Conservation (phyloP, 805 yeast species). For the Millerago galiae region DNA sequence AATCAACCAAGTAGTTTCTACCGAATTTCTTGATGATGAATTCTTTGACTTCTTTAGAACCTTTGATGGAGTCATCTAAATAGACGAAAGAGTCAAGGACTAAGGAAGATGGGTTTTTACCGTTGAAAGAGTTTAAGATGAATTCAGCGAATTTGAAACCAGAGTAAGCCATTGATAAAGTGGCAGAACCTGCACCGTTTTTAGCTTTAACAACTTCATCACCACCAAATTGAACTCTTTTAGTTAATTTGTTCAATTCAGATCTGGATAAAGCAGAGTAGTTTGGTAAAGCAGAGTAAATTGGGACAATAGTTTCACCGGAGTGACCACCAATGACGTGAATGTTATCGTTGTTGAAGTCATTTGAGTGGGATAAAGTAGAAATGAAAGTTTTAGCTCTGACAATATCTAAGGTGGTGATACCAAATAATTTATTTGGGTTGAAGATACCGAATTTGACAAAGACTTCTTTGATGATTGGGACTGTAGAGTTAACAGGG, state of each 20-base stretch:
- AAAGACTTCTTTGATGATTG: conserved; percentile 78
- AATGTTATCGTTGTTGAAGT: conserved; percentile 39
- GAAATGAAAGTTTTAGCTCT: conserved; percentile 62
- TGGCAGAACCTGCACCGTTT: conserved; percentile 92
- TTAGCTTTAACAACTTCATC: conserved; percentile 96
- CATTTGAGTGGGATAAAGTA: conserved; percentile 20
- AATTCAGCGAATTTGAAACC: conserved; percentile 72
- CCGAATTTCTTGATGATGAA: conserved; percentile 17
- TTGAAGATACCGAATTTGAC: conserved; percentile 60
- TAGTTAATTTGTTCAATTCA: conserved; percentile 42
- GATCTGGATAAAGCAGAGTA: conserved; percentile 15
- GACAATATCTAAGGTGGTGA: conserved; percentile 81
- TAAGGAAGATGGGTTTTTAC: conserved; percentile 17
- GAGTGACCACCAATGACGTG: conserved; percentile 92
- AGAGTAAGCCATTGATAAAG: conserved; percentile 93
- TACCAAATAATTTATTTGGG: conserved; percentile 75
- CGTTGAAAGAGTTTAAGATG: conserved; percentile 3
- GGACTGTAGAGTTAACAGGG: conserved; percentile 92
- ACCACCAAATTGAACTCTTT: conserved; percentile 94
- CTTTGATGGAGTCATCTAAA: conserved; percentile 32
- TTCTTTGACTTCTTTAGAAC: conserved; percentile 17
- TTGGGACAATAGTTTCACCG: conserved; percentile 90
- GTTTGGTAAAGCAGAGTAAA: conserved; percentile 29
- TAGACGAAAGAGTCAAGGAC: conserved; percentile 47
- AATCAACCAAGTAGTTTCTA: conserved; percentile 25